phyloP scores from a whole-genome alignment of 768 basidiomycete genomes.

The Russula sp. region DNA sequence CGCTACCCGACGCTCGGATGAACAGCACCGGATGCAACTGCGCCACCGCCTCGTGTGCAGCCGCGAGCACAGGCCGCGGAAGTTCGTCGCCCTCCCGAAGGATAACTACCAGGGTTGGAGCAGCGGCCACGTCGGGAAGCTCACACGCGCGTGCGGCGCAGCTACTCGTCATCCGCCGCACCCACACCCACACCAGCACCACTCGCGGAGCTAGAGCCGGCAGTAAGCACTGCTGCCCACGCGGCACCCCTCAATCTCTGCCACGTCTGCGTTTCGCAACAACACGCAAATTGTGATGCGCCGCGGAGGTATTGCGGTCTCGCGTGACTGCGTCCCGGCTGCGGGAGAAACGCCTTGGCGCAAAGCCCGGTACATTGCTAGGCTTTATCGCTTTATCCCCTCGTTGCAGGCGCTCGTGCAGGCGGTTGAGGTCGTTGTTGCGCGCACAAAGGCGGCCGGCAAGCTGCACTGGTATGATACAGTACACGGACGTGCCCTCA shows the following conservation, averaged over 20 bases:
- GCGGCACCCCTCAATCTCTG: constrained; percentile 44
- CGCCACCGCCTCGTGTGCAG: constrained; percentile 19
- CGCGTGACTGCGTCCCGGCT: constrained; percentile 74
- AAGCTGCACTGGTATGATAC: constrained; percentile 75
- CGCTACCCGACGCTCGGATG: constrained; percentile 6
- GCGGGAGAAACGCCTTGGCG: constrained; percentile 64
- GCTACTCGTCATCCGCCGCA: constrained; percentile 29
- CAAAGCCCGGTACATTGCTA: constrained; percentile 74
- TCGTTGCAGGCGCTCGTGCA: constrained; percentile 67
- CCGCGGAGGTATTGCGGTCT: constrained; percentile 53
- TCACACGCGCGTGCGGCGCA: constrained; percentile 57
- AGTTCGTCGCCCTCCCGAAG: constrained; percentile 22
- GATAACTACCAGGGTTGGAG: not conserved
- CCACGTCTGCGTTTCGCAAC: constrained; percentile 48
- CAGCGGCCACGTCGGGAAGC: constrained; percentile 33
- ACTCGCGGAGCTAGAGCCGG: constrained; percentile 23
- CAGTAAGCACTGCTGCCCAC: too few species aligned
- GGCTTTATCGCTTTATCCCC: constrained; percentile 56
- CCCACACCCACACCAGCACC: constrained; percentile 39
- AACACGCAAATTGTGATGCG: constrained; percentile 48
- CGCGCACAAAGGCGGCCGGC: constrained; percentile 68
- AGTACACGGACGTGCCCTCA: constrained; percentile 49
- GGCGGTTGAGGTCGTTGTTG: constrained; percentile 75
- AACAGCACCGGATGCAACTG: constrained; percentile 19
- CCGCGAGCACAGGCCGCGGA: constrained; percentile 11